A percentile compares a stretch with the other conserved stretches of the same genome.
phyloP scores from a whole-genome alignment of 257 asterid genomes.

The Voacanga thouarsii region DNA sequence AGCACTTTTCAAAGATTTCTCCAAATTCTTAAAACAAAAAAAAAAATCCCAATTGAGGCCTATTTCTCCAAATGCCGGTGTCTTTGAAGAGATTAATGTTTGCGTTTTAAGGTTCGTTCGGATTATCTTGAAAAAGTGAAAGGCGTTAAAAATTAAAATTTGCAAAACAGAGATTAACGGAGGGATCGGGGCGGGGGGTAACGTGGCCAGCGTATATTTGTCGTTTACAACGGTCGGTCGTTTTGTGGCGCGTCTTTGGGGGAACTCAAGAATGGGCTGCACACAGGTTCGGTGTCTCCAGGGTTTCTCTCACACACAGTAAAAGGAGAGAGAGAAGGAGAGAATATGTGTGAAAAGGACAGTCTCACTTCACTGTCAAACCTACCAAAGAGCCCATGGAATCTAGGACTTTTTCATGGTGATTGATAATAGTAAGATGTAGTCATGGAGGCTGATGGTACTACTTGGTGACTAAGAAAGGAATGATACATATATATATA shows the following conservation, averaged over 20 bases:
- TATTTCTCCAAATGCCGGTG: neutral
- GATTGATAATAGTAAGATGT: no score
- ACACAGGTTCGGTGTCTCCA: neutral
- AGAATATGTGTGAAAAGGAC: conserved; percentile 3
- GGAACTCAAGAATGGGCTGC: neutral
- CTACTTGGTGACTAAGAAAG: conserved; percentile 27
- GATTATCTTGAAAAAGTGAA: neutral
- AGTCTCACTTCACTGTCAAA: neutral
- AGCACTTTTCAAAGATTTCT: neutral
- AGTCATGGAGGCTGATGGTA: no score
- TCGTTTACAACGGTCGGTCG: conserved; percentile 32
- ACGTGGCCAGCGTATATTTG: conserved; percentile 38
- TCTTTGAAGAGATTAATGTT: conserved; percentile 9
- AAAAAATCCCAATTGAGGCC: neutral
- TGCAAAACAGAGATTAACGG: conserved; percentile 26
- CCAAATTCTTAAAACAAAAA: neutral
- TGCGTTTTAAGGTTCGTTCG: conserved; percentile 10
- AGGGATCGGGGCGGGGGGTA: conserved; percentile 43
- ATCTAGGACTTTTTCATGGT: neutral
- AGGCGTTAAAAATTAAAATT: conserved; percentile 20
- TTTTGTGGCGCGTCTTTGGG: conserved; percentile 43
- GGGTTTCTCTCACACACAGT: conserved; percentile 1
- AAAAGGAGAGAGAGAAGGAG: neutral
- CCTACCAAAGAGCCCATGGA: neutral
- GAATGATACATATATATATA: no score